Evolutionary conservation across 139 green algal genomes (phyloP), one percentile per base, ranked within the genome.

Genomic region (Ettlia oleoabundans): DNA sequence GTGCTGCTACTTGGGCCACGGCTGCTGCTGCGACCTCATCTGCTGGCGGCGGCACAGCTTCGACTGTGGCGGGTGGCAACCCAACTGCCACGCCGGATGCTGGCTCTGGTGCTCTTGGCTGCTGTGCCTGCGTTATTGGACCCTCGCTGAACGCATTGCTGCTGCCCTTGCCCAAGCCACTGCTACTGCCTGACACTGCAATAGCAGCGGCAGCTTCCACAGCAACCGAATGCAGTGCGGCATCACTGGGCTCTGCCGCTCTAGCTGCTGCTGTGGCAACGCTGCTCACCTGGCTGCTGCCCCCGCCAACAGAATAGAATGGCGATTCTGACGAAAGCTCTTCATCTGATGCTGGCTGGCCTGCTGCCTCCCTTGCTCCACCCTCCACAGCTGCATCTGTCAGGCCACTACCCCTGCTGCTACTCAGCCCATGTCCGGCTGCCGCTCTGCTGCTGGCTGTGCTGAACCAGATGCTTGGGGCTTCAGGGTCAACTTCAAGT

Each of bases 401-500:
- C n/a, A n/a, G n/a, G n/a, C n/a, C n/a, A n/a, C n/a, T n/a, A n/a
- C n/a, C n/a, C n/a, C n/a, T n/a, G n/a, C n/a, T 10, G 47, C 47
- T 58, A 15, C 47, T 58, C 47, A 58, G 47, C 13, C 47, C 47
- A 15, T 58, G 13, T 15, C 47, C 15, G 13, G 47, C 10, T 58
- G 47, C 47, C 47, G 47, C 47, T 24, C 10, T 15, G 55, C 55
- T 15, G 75, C 58, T 82, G 61, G 26, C 63, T 28, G 41, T 35
- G 40, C 42, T 67, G 82, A 86, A 81, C 72, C 72, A 82, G 42
- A 86, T 86, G 66, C 33, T 33, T 18, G 72, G 72, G 0, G 82
- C 40, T n/a, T 76, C 69, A n/a, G 70, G 81, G 42, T 82, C 35
- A 0, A 82, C 13, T 10, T 81, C 33, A 8, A 82, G 26, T 9